Base-by-base conservation (phyloP, 2,329 filamentous ascomycete species). In the Aspergillus ochraceus region DNA sequence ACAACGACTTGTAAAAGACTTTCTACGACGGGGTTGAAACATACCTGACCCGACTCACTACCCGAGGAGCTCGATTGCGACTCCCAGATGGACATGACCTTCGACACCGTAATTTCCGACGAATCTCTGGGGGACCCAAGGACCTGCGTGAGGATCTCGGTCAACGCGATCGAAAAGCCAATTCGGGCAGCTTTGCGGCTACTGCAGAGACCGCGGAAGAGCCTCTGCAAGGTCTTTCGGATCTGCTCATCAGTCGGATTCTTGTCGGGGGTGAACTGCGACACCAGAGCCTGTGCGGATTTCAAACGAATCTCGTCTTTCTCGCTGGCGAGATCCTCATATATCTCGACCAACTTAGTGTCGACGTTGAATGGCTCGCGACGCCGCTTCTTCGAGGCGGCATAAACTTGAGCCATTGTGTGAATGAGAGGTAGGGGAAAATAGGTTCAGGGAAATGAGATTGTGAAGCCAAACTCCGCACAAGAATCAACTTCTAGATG, bases 201-300 rank as follows among this genome's bases (percentile, higher is more conserved):
- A 73, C 92, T 97, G 62, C 93, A 92, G 19, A 98, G 86, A 46
- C 95, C 95, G 57, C 91, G 87, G 74, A 97, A 91, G 42, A 99
- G 81, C 26, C 90, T 84, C 71, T 85, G 85, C 64, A 82, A 62
- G 1, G 71, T 71, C 57, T 76, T 77, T 55, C 73, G 69, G 52
- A 79, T 74, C 58, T 78, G 72, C 30, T 80, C 79, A 58, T 76
- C 71, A 14, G 71, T 68, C 5, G 76, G 71, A 29, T 73, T 70
- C 60, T 75, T 70, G 54, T 78, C 74, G 17, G 76, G 70, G 2
- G 77, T 78, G 60, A 80, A 79, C 54, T 79, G 76, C 9, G 76
- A 76, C 3, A 81, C 70, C 45, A 82, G 69, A 4, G 71, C 71
- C 52, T 76, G 73, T 2, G 79, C 79, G 42, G 79, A 80, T 62